Evolutionary conservation across 116 monocot species (phyloP).

Genomic region (Dioscorea cayenensis): DNA sequence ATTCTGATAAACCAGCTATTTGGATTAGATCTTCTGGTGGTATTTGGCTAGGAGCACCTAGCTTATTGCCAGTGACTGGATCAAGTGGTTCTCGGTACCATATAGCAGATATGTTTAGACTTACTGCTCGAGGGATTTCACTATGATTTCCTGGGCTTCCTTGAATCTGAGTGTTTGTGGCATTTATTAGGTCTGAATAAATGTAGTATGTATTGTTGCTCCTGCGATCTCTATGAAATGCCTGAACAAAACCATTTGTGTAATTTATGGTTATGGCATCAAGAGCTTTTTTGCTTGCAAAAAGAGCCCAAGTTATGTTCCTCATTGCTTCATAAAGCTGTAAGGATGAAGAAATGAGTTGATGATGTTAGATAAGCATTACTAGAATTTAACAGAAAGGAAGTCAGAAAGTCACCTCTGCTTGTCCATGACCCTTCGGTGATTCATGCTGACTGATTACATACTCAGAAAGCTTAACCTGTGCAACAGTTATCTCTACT

Average conservation of each 20-base stretch:
- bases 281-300: slow-evolving; percentile 51
- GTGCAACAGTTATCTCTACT: slow-evolving; percentile 47
- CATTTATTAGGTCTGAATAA: slow-evolving; percentile 31
- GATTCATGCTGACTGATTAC: slow-evolving; percentile 31
- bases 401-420: slow-evolving; percentile 15
- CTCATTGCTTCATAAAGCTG: slow-evolving; percentile 52
- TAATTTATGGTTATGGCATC: slow-evolving; percentile 46
- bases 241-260: slow-evolving; percentile 48
- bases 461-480: slow-evolving; percentile 56
- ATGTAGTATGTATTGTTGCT: slow-evolving; percentile 51
- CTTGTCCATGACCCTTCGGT: slow-evolving; percentile 11
- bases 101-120: slow-evolving; percentile 16
- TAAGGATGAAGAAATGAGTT: slow-evolving; percentile 1
- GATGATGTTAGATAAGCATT: neutral
- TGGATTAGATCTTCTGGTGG: slow-evolving; percentile 44
- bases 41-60: slow-evolving; percentile 23
- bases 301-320: slow-evolving; percentile 58
- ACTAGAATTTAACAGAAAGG: neutral
- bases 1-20: slow-evolving; percentile 35
- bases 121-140: slow-evolving; percentile 9
- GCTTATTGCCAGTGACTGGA: slow-evolving; percentile 29
- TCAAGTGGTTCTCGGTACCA: slow-evolving; percentile 50
- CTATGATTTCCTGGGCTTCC: neutral
- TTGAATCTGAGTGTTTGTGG: slow-evolving; percentile 5
- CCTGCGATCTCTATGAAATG: slow-evolving; percentile 43